phyloP scores from a whole-genome alignment of 768 basidiomycete genomes.

The Panus rudis region DNA sequence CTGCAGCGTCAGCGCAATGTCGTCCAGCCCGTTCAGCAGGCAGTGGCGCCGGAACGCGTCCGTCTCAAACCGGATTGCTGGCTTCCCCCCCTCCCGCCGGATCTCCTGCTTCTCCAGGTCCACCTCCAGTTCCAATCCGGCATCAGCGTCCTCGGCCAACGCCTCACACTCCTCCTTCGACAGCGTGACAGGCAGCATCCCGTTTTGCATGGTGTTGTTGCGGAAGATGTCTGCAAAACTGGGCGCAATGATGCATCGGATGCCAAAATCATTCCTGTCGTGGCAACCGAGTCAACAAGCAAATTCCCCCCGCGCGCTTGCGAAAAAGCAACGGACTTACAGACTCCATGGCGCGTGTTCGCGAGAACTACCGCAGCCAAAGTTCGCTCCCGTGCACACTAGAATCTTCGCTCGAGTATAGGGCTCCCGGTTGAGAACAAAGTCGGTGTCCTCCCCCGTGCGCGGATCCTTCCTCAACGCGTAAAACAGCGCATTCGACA shows the following conservation, averaged over 20 bases:
- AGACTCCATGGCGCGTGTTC: conserved; percentile 58
- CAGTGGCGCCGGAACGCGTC: conserved; percentile 93
- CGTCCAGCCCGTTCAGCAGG: conserved; percentile 92
- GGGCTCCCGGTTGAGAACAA: conserved; percentile 53
- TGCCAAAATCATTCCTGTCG: conserved; percentile 54
- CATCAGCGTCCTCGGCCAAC: conserved; percentile 45
- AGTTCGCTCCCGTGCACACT: conserved; percentile 54
- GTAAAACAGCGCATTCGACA: conserved; percentile 53
- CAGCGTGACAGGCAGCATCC: conserved; percentile 50
- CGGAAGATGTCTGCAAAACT: conserved; percentile 60
- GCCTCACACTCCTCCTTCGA: conserved; percentile 39
- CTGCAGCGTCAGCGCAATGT: conserved; percentile 91
- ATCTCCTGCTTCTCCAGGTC: conserved; percentile 56
- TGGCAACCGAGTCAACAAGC: neutral
- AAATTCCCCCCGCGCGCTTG: neutral
- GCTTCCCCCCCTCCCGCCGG: conserved; percentile 57
- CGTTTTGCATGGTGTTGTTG: conserved; percentile 61
- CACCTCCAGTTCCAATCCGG: conserved; percentile 46
- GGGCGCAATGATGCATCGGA: conserved; percentile 52
- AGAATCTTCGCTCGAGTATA: conserved; percentile 47
- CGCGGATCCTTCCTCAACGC: conserved; percentile 42
- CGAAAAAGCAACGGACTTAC: conserved; percentile 22
- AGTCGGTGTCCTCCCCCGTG: conserved; percentile 48
- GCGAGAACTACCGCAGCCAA: conserved; percentile 55
- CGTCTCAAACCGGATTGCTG: conserved; percentile 66